Base-by-base conservation (phyloP, 139 green algal genomes). In the Ulvella scutata region DNA sequence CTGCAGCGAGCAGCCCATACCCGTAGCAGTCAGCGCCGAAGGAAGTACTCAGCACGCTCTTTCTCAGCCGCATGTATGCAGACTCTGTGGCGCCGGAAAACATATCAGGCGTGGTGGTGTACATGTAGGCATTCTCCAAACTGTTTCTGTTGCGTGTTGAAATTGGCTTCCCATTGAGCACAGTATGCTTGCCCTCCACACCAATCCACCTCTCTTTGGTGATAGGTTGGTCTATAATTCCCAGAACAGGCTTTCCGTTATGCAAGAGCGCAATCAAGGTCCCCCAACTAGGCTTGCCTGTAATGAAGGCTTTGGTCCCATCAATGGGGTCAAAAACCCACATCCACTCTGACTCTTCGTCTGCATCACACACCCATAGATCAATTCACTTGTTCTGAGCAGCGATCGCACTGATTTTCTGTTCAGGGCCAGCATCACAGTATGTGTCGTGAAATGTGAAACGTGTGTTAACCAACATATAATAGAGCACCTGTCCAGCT, bases 1-100 rank as follows among this genome's bases (percentile, higher is more conserved):
- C 94, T 2, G 85, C 80, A 23, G 95, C 84, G 67, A 99, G 82
- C 74, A 98, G 86, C 2, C 95, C 95, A 61, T 98, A 99, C 2
- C 95, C 95, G 82, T 99, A 99, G 83, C 95, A 99, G 87, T 99
- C 95, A 74, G 91, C 97, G 59, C 95, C 95, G 79, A 95, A 98
- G 4, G 59, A 36, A 23, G 33, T 38, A 34, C 13, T 9, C 60
- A 61, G 37, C 7, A 91, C 88, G 0, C 73, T 23, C 61, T 93
- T 87, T 6, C 90, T 75, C 26, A 97, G 79, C 2, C 85, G 77
- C 61, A 88, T 86, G 80, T 92, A 97, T 2, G 88, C 80, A 2
- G 39, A 61, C 75, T 90, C 82, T 17, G 72, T 82, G 10, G 73
- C 76, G 4, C 85, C 85, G 38, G 43, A 40, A 77, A 98, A 98